Percentiles rank a stretch among this genome's conserved stretches.
Evolutionary conservation across 2,329 filamentous ascomycete species (phyloP).

Genomic region (Myrmaecium sp.): DNA sequence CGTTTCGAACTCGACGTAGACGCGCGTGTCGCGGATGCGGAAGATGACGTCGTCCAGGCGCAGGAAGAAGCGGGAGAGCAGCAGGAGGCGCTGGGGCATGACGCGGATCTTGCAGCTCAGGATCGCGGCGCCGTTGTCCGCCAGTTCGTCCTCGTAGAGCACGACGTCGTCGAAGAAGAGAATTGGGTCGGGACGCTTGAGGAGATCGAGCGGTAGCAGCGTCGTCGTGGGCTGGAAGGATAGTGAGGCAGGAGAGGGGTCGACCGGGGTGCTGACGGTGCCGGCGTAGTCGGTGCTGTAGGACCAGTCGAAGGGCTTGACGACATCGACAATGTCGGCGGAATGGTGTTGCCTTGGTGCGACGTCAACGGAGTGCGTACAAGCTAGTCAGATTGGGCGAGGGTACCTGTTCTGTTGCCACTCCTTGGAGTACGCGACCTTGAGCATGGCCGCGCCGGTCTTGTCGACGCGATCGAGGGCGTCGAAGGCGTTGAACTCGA

Average conservation of each 20-base stretch:
- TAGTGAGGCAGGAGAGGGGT: conserved; percentile 2
- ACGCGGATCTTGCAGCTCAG: conserved; percentile 83
- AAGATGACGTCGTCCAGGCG: conserved; percentile 80
- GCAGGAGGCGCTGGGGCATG: conserved; percentile 73
- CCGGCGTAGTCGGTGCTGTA: conserved; percentile 83
- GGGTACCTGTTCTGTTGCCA: conserved; percentile 55
- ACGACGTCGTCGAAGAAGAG: conserved; percentile 93
- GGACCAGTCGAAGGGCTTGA: conserved; percentile 96
- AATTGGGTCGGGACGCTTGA: conserved; percentile 82
- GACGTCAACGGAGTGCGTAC: not conserved
- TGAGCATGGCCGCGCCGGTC: conserved; percentile 76
- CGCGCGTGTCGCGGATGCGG: conserved; percentile 70
- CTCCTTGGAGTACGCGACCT: conserved; percentile 80
- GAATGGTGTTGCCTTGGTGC: conserved; percentile 55
- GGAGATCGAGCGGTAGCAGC: conserved; percentile 66
- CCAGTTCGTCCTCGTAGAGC: conserved; percentile 91
- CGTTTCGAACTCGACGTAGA: conserved; percentile 77
- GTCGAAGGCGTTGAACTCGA: conserved; percentile 71
- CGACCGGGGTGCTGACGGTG: conserved; percentile 34
- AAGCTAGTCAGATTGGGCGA: conserved; percentile 2
- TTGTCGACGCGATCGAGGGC: conserved; percentile 88
- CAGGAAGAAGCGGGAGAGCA: conserved; percentile 82
- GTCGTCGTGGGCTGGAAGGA: conserved; percentile 28
- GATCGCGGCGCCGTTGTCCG: conserved; percentile 90
- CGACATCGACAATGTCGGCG: conserved; percentile 76